Percentiles rank a stretch among this genome's conserved stretches.
These are phyloP conservation scores for Sugiyamaella paludigena DNA, from an alignment of 1,139 yeast genomes.

Conservation along the genomic window DNA sequence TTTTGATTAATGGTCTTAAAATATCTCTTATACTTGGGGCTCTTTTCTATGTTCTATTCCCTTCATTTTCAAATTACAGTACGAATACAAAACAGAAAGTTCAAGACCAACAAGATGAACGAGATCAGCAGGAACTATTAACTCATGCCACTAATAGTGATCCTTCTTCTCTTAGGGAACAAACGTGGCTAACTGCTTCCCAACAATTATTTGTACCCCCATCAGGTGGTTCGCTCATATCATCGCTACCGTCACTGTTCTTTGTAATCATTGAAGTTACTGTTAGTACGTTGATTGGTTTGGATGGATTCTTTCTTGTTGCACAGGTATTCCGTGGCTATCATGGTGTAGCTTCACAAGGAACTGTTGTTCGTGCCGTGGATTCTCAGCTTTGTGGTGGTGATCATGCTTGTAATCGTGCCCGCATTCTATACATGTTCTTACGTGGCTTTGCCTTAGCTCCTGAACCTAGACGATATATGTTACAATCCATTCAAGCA, in stretches of 20 bases:
- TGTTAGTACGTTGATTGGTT: conserved; percentile 21
- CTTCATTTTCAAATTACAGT: conserved; percentile 16
- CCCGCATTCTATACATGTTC: conserved; percentile 33
- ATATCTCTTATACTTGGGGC: conserved; percentile 34
- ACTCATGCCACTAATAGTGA: not conserved
- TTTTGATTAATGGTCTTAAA: conserved; percentile 26
- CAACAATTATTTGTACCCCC: conserved; percentile 25
- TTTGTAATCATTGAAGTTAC: conserved; percentile 18
- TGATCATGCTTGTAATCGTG: conserved; percentile 29
- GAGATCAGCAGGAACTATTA: conserved; percentile 1
- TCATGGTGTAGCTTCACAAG: conserved; percentile 9
- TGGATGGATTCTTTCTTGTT: conserved; percentile 20
- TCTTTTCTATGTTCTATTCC: conserved; percentile 31
- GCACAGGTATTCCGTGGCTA: conserved; percentile 9
- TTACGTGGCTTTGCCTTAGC: conserved; percentile 32
- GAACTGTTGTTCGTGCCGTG: conserved; percentile 31
- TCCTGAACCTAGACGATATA: conserved; percentile 30
- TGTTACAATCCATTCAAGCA: conserved; percentile 37
- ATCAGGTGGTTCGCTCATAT: conserved; percentile 11
- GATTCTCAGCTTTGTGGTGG: conserved; percentile 43
- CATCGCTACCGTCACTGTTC: conserved; percentile 13
- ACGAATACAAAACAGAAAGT: conserved; percentile 2
- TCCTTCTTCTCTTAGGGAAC: conserved; percentile 19
- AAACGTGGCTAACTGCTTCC: conserved; percentile 33
- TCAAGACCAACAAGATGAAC: not conserved